Percentiles rank a stretch among this genome's conserved stretches.
phyloP scores from a whole-genome alignment of 1,284 basidiomycete genomes.

The Tetrapyrgos nigripes region DNA sequence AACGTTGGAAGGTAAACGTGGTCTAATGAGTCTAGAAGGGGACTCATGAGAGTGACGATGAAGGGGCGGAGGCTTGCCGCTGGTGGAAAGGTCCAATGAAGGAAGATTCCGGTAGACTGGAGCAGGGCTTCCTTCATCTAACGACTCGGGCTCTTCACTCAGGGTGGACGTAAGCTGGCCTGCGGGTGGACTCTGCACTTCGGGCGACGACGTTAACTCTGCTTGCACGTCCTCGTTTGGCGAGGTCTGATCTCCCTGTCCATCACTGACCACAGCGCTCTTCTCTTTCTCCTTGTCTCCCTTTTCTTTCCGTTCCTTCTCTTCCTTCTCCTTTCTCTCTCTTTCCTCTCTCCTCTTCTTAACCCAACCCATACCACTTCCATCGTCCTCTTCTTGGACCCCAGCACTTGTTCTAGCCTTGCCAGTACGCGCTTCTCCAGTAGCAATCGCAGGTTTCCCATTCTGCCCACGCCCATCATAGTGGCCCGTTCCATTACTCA shows the following conservation, averaged over 20 bases:
- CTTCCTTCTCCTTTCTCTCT: constrained; percentile 51
- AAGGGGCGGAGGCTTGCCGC: background rate
- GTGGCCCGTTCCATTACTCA: constrained; percentile 36
- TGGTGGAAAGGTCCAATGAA: no score
- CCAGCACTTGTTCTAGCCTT: constrained; percentile 23
- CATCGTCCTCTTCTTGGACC: constrained; percentile 65
- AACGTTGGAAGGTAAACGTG: background rate
- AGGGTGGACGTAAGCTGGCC: background rate
- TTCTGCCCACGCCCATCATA: constrained; percentile 32
- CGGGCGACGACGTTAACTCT: background rate
- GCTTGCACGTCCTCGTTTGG: no score
- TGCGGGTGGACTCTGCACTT: background rate
- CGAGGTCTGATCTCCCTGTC: constrained; percentile 2
- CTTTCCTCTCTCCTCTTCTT: constrained; percentile 60
- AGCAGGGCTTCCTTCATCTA: no score
- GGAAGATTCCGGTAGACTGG: no score
- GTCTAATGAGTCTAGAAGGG: background rate
- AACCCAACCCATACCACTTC: constrained; percentile 79
- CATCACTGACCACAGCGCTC: constrained; percentile 18
- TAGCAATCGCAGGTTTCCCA: constrained; percentile 11
- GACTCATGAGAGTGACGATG: background rate
- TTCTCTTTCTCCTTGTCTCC: constrained; percentile 24
- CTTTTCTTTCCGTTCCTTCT: constrained; percentile 39
- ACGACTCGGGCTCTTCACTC: constrained; percentile 7
- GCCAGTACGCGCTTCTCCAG: constrained; percentile 20